A percentile compares a stretch with the other conserved stretches of the same genome.
Conservation (phyloP, 2,329 filamentous ascomycete species). For the Clonostachys rosea region DNA sequence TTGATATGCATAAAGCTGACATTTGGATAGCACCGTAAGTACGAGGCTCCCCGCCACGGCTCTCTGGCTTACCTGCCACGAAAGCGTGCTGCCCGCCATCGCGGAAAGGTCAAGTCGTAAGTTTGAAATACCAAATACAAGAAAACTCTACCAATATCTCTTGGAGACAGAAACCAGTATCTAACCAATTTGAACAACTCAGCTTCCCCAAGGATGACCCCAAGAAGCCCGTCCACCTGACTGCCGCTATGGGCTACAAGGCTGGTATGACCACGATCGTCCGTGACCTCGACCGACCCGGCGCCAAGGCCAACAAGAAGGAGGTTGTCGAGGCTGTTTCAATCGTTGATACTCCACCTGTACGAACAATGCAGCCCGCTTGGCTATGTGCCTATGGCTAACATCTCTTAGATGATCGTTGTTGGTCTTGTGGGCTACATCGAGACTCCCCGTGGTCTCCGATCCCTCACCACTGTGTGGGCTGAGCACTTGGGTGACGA, state of each 20-base stretch:
- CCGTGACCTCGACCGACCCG: slow-evolving; percentile 97
- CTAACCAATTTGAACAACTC: slow-evolving; percentile 6
- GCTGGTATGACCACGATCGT: slow-evolving; percentile 99
- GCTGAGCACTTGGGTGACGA: slow-evolving; percentile 98
- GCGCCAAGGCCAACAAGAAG: slow-evolving; percentile 99
- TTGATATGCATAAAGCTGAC: slow-evolving; percentile 1
- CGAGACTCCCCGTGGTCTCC: slow-evolving; percentile 98
- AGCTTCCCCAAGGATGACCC: slow-evolving; percentile 99
- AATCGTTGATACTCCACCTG: slow-evolving; percentile 89
- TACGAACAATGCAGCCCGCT: slow-evolving; percentile 84
- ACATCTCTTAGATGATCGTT: slow-evolving; percentile 91
- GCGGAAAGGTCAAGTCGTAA: slow-evolving; percentile 98
- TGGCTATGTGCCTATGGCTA: slow-evolving; percentile 70
- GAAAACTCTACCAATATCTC: not conserved
- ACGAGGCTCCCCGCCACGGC: slow-evolving; percentile 90
- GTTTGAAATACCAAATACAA: slow-evolving; percentile 22
- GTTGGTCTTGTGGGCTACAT: slow-evolving; percentile 99
- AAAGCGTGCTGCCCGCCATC: slow-evolving; percentile 91
- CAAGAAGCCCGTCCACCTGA: slow-evolving; percentile 99
- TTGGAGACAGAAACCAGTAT: slow-evolving; percentile 13
- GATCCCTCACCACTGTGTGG: slow-evolving; percentile 99
- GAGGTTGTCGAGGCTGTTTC: slow-evolving; percentile 87
- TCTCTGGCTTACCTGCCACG: slow-evolving; percentile 82
- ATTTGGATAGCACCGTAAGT: slow-evolving; percentile 46
- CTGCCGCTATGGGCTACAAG: slow-evolving; percentile 99